Percentiles rank a stretch among this genome's conserved stretches.
phyloP scores from a whole-genome alignment of 1,284 basidiomycete species.

The Stereum hirsutum region DNA sequence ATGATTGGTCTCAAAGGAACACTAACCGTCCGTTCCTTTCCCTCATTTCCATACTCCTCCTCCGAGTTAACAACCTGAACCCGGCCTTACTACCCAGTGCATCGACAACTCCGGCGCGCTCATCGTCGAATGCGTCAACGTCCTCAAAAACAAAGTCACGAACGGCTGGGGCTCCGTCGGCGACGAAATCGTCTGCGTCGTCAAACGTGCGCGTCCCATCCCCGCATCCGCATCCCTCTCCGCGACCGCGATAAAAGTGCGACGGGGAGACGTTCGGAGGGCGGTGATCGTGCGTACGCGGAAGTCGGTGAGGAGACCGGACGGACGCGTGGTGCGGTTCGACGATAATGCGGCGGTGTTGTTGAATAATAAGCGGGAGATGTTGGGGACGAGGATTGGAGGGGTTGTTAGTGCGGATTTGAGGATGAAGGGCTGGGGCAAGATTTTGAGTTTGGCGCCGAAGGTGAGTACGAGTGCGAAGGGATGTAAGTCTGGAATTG shows the following conservation, averaged over 20 bases:
- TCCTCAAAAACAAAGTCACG: conserved; percentile 93
- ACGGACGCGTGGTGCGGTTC: conserved; percentile 83
- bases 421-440: conserved; percentile 89
- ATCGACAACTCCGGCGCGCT: conserved; percentile 99
- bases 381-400: conserved; percentile 91
- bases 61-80: neutral
- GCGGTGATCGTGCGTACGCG: conserved; percentile 93
- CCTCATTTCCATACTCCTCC: neutral
- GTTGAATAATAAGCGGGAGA: conserved; percentile 94
- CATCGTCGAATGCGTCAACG: conserved; percentile 94
- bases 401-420: conserved; percentile 91
- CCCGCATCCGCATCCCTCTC: conserved; percentile 51
- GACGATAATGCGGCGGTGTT: conserved; percentile 98
- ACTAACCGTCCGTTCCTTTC: conserved; percentile 53
- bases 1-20: conserved; percentile 95
- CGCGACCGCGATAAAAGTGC: conserved; percentile 73
- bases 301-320: conserved; percentile 77
- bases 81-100: conserved; percentile 39
- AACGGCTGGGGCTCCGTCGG: conserved; percentile 78
- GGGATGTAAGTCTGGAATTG: no score
- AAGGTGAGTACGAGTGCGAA: conserved; percentile 57
- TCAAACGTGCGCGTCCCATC: conserved; percentile 87
- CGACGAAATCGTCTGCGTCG: conserved; percentile 96
- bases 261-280: conserved; percentile 87
- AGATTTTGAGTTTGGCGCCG: conserved; percentile 87